phyloP scores from a whole-genome alignment of 768 basidiomycete genomes.

The Leccinum uliginosum region DNA sequence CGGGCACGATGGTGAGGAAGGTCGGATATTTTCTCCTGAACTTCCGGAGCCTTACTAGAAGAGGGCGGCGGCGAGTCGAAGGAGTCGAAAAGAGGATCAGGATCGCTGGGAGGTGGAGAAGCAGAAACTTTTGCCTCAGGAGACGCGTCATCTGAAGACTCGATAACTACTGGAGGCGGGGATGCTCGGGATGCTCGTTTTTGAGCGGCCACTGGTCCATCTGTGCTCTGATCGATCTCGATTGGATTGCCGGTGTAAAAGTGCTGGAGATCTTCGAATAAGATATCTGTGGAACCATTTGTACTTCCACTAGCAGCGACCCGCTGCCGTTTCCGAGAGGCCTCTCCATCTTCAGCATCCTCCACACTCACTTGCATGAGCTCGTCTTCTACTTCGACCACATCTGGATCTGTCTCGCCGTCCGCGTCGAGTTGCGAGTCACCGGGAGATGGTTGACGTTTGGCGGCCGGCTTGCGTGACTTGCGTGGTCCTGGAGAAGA shows the following conservation, averaged over 20 bases:
- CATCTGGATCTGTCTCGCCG: slow-evolving; percentile 33
- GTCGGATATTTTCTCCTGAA: neutral
- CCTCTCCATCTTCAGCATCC: slow-evolving; percentile 14
- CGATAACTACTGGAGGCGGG: neutral
- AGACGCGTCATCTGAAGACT: neutral
- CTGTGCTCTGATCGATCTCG: slow-evolving; percentile 26
- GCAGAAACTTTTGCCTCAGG: slow-evolving; percentile 1
- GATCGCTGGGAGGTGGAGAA: slow-evolving; percentile 12
- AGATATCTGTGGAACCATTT: slow-evolving; percentile 6
- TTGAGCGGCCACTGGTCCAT: slow-evolving; percentile 9
- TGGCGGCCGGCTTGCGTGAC: slow-evolving; percentile 11
- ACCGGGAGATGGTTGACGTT: slow-evolving; percentile 21
- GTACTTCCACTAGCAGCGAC: slow-evolving; percentile 1
- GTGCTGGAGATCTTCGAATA: slow-evolving; percentile 29
- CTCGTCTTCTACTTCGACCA: slow-evolving; percentile 35
- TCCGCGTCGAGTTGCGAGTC: slow-evolving; percentile 32
- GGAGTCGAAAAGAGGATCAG: slow-evolving; percentile 31
- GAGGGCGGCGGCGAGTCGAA: slow-evolving; percentile 24
- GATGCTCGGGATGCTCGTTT: slow-evolving; percentile 2
- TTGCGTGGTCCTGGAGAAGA: slow-evolving; percentile 27
- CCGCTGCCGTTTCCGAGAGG: neutral
- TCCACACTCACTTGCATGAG: slow-evolving; percentile 25
- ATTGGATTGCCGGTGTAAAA: slow-evolving; percentile 28
- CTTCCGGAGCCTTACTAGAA: slow-evolving; percentile 8
- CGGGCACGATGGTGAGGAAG: slow-evolving; percentile 43